A percentile compares a stretch with the other conserved stretches of the same genome.
These are phyloP conservation scores for Phialocephala subalpina DNA, from an alignment of 2,329 filamentous ascomycete genomes.

Conservation along the genomic window DNA sequence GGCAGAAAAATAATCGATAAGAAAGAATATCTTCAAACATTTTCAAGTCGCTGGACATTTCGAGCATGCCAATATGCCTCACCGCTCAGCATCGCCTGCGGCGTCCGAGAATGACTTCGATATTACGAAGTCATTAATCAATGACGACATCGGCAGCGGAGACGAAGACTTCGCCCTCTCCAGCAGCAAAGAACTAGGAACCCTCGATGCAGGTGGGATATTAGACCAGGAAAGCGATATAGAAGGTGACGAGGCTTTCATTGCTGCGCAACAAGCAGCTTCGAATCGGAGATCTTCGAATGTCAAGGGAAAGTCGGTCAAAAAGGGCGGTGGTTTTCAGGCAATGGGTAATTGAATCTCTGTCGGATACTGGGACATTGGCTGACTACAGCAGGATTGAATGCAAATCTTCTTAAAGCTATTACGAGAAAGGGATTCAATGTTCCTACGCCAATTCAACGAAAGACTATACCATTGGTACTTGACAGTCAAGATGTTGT, in stretches of 20 bases:
- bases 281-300: conserved; percentile 87
- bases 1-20: conserved; percentile 3
- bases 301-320: conserved; percentile 83
- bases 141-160: conserved; percentile 62
- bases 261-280: conserved; percentile 85
- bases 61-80: conserved; percentile 63
- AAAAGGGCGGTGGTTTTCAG: conserved; percentile 97
- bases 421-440: conserved; percentile 95
- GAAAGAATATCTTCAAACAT: conserved; percentile 4
- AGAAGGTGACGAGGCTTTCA: conserved; percentile 86
- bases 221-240: conserved; percentile 64
- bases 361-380: neutral
- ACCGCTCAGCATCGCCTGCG: conserved; percentile 79
- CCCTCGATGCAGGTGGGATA: conserved; percentile 67
- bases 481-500: conserved; percentile 95
- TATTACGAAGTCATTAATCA: conserved; percentile 81
- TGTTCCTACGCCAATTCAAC: conserved; percentile 95
- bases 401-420: conserved; percentile 83
- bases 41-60: neutral
- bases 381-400: conserved; percentile 64
- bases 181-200: conserved; percentile 49
- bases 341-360: conserved; percentile 75
- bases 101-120: conserved; percentile 91
- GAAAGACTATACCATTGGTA: conserved; percentile 93
- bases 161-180: conserved; percentile 48